Percentiles rank a stretch among this genome's conserved stretches.
Evolutionary conservation across 768 basidiomycete species (phyloP).

Genomic region (Boletus rufocinnamomeus): DNA sequence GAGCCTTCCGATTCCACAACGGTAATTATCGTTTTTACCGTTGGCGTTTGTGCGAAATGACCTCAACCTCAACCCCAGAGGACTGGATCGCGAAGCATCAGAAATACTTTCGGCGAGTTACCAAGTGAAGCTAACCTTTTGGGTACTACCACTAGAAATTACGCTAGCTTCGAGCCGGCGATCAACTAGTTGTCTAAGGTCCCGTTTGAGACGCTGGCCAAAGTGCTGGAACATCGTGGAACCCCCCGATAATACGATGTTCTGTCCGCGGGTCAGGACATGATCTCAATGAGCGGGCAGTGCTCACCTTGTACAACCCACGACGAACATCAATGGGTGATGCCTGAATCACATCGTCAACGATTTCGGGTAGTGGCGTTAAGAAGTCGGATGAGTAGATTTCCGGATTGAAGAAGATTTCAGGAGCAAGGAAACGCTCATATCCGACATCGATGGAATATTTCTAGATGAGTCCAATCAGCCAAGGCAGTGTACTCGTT

Average conservation of each 20-base stretch:
- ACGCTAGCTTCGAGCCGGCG: slow-evolving; percentile 80
- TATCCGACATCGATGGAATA: slow-evolving; percentile 94
- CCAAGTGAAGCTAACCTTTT: slow-evolving; percentile 55
- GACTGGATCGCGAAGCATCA: slow-evolving; percentile 52
- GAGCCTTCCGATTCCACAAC: not conserved
- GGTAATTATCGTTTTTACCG: slow-evolving; percentile 47
- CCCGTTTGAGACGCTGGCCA: slow-evolving; percentile 93
- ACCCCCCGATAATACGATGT: slow-evolving; percentile 95
- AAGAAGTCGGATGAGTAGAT: slow-evolving; percentile 97
- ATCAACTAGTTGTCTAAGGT: slow-evolving; percentile 93
- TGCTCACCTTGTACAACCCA: slow-evolving; percentile 85
- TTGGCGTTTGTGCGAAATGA: slow-evolving; percentile 98
- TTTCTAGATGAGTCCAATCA: slow-evolving; percentile 57
- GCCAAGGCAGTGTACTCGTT: not conserved
- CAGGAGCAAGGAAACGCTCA: slow-evolving; percentile 98
- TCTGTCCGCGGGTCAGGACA: slow-evolving; percentile 47
- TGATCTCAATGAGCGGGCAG: not conserved
- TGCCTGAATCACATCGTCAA: slow-evolving; percentile 92
- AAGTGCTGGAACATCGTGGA: slow-evolving; percentile 99
- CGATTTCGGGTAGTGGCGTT: slow-evolving; percentile 93
- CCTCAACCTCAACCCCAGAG: slow-evolving; percentile 95
- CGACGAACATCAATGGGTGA: slow-evolving; percentile 97
- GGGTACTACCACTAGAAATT: slow-evolving; percentile 67
- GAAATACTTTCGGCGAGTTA: not conserved
- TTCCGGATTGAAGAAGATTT: slow-evolving; percentile 99